Percentiles rank a stretch among this genome's conserved stretches.
Evolutionary conservation across 2,329 filamentous ascomycete genomes (phyloP).

Genomic region (Alternaria arbusti): DNA sequence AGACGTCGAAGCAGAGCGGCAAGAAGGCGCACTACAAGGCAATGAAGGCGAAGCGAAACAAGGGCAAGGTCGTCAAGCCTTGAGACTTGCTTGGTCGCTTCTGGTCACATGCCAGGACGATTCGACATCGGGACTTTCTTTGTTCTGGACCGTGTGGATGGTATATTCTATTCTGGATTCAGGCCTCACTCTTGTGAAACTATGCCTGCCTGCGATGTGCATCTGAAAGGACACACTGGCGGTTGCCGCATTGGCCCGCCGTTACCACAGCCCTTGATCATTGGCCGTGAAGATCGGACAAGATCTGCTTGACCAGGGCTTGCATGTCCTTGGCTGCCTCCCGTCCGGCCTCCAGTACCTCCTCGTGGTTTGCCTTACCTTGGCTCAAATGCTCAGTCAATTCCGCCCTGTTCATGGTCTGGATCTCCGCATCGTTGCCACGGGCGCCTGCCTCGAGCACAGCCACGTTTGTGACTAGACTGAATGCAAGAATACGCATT

Average conservation of each 20-base stretch:
- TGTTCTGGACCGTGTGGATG: neutral
- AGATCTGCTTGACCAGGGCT: constrained; percentile 55
- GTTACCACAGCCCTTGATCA: neutral
- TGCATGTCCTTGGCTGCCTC: constrained; percentile 69
- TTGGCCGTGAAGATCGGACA: constrained; percentile 48
- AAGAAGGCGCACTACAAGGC: constrained; percentile 90
- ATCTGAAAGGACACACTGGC: neutral
- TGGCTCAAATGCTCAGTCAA: constrained; percentile 62
- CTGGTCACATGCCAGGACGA: neutral
- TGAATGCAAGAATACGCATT: constrained; percentile 69
- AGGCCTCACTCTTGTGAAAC: neutral
- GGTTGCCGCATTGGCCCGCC: neutral
- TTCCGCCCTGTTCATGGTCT: constrained; percentile 57
- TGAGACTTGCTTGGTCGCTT: constrained; percentile 23
- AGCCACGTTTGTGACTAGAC: constrained; percentile 69
- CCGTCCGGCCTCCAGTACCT: constrained; percentile 67
- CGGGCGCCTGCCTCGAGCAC: constrained; percentile 65
- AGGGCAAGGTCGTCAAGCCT: constrained; percentile 43
- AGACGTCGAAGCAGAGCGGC: constrained; percentile 80
- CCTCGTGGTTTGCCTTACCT: constrained; percentile 69
- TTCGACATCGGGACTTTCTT: neutral
- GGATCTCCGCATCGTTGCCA: constrained; percentile 63
- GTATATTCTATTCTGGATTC: neutral
- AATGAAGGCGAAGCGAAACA: constrained; percentile 66
- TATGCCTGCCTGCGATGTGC: neutral